These are phyloP conservation scores for Fusarium tanahbumbuense DNA, from an alignment of 2,329 filamentous ascomycete genomes.

Conservation along the genomic window DNA sequence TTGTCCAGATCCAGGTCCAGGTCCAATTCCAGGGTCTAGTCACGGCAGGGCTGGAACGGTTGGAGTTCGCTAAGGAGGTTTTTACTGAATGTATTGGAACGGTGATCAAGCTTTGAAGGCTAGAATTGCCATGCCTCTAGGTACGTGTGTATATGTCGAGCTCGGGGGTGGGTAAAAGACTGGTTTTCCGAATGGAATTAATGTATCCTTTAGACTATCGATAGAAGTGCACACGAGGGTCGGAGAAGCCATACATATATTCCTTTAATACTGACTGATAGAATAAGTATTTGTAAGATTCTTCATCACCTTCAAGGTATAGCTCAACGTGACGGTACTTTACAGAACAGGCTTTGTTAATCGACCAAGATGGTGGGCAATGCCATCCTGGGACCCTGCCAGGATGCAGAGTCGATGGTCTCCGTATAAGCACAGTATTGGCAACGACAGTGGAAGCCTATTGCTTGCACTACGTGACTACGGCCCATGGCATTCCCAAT, in stretches of 20 bases:
- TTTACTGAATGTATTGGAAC: not conserved
- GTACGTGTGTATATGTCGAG: not conserved
- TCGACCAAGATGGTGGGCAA: constrained; percentile 34
- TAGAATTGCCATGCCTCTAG: not conserved
- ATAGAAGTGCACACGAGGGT: not conserved
- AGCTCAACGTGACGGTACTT: not conserved
- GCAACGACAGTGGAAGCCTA: constrained; percentile 5
- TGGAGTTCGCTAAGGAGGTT: constrained; percentile 7
- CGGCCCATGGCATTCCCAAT: constrained; percentile 45
- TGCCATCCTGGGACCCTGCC: constrained; percentile 34
- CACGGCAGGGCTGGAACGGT: constrained; percentile 4
- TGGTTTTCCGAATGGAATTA: not conserved
- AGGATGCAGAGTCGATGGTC: constrained; percentile 26
- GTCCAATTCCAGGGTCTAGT: not conserved
- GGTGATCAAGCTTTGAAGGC: not conserved
- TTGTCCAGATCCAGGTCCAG: not conserved
- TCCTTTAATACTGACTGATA: constrained; percentile 58
- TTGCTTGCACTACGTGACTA: constrained; percentile 22
- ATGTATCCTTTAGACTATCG: not conserved
- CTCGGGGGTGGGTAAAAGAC: not conserved
- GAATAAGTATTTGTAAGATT: not conserved
- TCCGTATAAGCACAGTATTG: constrained; percentile 19
- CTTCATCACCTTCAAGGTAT: not conserved
- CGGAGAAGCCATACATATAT: not conserved
- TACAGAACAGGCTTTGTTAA: not conserved